Evolutionary conservation across 495 filamentous ascomycete species (phyloP), one percentile per base, ranked within the genome.

Genomic region (Lasiosphaeris hirsuta): DNA sequence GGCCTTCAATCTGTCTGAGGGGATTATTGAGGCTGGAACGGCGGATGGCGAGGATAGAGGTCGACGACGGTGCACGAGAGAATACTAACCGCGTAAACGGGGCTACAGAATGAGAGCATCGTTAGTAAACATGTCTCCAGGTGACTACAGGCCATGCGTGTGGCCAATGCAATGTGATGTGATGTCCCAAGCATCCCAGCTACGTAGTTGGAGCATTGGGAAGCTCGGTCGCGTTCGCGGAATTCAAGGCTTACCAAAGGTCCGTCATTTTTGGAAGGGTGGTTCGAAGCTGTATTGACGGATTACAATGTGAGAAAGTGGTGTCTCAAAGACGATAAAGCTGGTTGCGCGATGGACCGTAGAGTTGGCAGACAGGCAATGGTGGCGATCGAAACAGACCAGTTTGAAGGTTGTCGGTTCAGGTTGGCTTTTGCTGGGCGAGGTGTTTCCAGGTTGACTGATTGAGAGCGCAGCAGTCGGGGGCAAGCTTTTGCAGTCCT

Each of bases 31-130:
- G 33, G 33, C n/a, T 40, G 13, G n/a, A 33, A 46, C 33, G 9
- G 33, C 55, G 56, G 47, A 53, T 58, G 23, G 23, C 23, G 23
- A 30, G 48, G 60, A 61, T 51, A 39, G 37, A 14, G 34, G 51
- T 17, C 59, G 49, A 58, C 52, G 58, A 46, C 17, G 33, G 42
- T 15, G 38, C 41, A 54, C 47, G 51, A 52, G 53, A 63, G 69
- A 56, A 62, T 72, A 97, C 93, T 89, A 79, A 98, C 94, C 81
- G 94, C 93, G 83, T 98, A 98, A 65, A 96, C 93, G 78, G 94
- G 94, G 80, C 94, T 98, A 67, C 64, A 66, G 10, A 13, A 64
- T 50, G 62, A 51, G 36, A 19, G 14, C 39, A 58, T 57, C n/a
- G 68, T 70, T 53, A 67, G 63, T 58, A 38, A 43, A 23, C 7